These are phyloP conservation scores for Penicillium dipodomyicola DNA, from an alignment of 495 filamentous ascomycete genomes.

Conservation along the genomic window DNA sequence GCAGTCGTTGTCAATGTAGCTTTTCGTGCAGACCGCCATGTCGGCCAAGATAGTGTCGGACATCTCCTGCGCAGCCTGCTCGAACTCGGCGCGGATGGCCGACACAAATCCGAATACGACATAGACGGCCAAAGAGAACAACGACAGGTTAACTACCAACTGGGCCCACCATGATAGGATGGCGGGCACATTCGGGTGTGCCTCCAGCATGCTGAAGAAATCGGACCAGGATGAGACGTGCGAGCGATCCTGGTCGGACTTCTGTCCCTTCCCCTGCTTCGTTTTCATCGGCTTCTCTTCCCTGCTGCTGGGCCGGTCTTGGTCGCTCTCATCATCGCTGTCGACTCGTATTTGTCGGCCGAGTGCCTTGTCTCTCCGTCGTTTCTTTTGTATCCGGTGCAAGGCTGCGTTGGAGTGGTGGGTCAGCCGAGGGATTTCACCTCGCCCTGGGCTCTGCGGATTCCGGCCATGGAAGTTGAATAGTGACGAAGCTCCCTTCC, in stretches of 20 bases:
- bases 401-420: constrained; percentile 54
- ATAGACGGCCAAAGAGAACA: constrained; percentile 65
- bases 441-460: constrained; percentile 52
- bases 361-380: constrained; percentile 46
- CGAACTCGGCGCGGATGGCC: constrained; percentile 73
- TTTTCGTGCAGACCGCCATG: constrained; percentile 65
- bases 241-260: constrained; percentile 9
- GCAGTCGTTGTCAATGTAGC: constrained; percentile 75
- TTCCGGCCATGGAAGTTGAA: constrained; percentile 46
- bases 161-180: constrained; percentile 85
- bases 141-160: constrained; percentile 71
- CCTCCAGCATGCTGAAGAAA: constrained; percentile 67
- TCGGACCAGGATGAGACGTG: constrained; percentile 47
- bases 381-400: constrained; percentile 53
- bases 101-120: constrained; percentile 66
- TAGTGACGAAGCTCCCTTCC: constrained; percentile 44
- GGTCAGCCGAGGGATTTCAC: constrained; percentile 53
- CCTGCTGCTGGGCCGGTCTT: constrained; percentile 46
- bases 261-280: constrained; percentile 15
- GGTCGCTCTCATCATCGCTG: constrained; percentile 56
- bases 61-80: constrained; percentile 62
- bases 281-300: constrained; percentile 29
- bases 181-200: constrained; percentile 79
- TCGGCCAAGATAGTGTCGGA: constrained; percentile 63
- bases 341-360: constrained; percentile 46